phyloP scores from a whole-genome alignment of 106 monocot genomes.

The Allium sativum region DNA sequence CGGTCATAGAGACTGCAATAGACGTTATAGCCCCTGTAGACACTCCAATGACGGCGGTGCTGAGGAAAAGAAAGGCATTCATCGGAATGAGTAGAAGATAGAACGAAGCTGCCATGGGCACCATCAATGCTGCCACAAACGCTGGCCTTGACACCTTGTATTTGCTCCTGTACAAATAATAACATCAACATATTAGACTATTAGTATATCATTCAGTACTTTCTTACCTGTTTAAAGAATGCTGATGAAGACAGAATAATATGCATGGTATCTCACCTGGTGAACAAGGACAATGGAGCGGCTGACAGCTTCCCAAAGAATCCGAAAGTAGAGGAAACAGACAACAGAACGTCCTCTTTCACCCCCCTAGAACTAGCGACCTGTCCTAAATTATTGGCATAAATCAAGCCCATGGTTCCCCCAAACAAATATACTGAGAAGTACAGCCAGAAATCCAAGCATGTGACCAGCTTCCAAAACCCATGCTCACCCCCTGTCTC shows the following conservation, averaged over 20 bases:
- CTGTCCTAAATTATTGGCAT: constrained; percentile 23
- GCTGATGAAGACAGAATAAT: too few relatives aligned
- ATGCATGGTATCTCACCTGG: constrained; percentile 4
- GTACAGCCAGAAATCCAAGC: constrained; percentile 20
- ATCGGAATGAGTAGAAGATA: neutral
- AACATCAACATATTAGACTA: neutral
- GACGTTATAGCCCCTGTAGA: constrained; percentile 19
- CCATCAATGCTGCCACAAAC: constrained; percentile 12
- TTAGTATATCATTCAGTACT: neutral
- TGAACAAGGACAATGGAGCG: constrained; percentile 1
- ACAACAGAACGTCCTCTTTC: constrained; percentile 2
- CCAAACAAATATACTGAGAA: constrained; percentile 18
- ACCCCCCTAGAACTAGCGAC: constrained; percentile 15
- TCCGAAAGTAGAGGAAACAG: constrained; percentile 21
- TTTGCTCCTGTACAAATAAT: neutral
- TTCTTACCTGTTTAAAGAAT: too few relatives aligned
- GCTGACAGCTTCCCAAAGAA: constrained; percentile 18
- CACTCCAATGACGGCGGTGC: constrained; percentile 12
- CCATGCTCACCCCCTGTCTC: neutral
- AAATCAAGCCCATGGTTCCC: constrained; percentile 21
- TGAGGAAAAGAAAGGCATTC: neutral
- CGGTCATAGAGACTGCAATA: constrained; percentile 17
- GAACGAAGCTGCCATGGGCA: constrained; percentile 4
- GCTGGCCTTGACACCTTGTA: constrained; percentile 9
- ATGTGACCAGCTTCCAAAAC: constrained; percentile 5